Base-by-base conservation (phyloP, 179 eudicot species). In the Spergularia azorica region DNA sequence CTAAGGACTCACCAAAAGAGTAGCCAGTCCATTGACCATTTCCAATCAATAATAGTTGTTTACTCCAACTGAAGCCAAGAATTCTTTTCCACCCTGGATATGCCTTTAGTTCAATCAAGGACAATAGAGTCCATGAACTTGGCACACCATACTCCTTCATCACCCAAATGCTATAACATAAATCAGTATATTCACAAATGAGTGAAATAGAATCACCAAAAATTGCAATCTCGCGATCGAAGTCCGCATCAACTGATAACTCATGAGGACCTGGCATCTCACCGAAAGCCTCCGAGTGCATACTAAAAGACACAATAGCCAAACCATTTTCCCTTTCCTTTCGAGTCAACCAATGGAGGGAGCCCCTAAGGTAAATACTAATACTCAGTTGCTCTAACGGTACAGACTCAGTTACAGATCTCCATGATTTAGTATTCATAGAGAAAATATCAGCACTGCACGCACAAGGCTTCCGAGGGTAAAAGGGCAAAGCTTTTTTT, bases 101-200 rank as follows among this genome's bases (percentile, higher is more conserved):
- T 18, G n/a, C 8, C 14, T 65, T 48, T 46, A 65, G 14, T 1
- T 65, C 26, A 38, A 65, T 65, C n/a, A 8, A 5, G 70, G 6
- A 65, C 7, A 65, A 12, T 41, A 1, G 13, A 39, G 9, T 38
- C 70, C 70, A 65, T 2, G 70, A 65, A 38, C 41, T 48, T 39
- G 16, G 20, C 18, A 41, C 52, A 36, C 39, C 16, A 65, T 65
- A 65, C 52, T 65, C 51, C 16, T 65, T 65, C 70, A 65, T 65
- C 11, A 65, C 51, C 70, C 70, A 65, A 36, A 65, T 8, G 52
- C 38, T 17, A 39, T 0, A 36, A 0, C 39, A 3, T 36, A 36
- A 36, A 36, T 26, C 32, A 26, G 32, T 26, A 26, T 26, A 26
- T 26, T 26, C 32, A 26, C 32, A 26, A 26, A 26, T 26, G 32